These are phyloP conservation scores for Chaetomium sp. DNA, from an alignment of 2,329 filamentous ascomycete genomes.

Conservation along the genomic window DNA sequence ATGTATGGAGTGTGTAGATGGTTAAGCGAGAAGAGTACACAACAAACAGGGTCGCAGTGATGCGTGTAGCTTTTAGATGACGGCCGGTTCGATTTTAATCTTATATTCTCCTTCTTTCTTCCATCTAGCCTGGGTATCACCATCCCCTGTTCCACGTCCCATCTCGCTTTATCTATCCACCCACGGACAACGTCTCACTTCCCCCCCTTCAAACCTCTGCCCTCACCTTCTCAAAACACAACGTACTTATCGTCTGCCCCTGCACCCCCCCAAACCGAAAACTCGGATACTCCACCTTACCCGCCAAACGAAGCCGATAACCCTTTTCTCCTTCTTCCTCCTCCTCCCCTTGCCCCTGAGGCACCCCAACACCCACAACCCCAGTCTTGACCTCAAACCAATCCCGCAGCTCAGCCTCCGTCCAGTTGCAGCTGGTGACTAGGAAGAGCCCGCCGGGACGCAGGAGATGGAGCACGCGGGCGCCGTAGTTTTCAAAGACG, in stretches of 20 bases:
- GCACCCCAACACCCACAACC: too few species aligned
- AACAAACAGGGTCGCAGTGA: too few species aligned
- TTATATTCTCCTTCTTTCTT: too few species aligned
- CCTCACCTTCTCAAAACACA: slow-evolving; percentile 60
- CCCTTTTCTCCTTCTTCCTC: slow-evolving; percentile 22
- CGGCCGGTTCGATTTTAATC: too few species aligned
- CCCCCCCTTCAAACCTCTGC: not conserved
- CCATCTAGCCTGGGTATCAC: too few species aligned
- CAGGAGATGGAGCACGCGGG: slow-evolving; percentile 61
- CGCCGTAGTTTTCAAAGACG: slow-evolving; percentile 68
- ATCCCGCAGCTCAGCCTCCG: slow-evolving; percentile 69
- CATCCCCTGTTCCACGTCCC: too few species aligned
- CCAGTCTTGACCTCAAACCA: slow-evolving; percentile 61
- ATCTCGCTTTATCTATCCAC: too few species aligned
- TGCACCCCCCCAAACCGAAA: slow-evolving; percentile 87
- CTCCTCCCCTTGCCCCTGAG: too few species aligned
- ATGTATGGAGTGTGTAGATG: too few species aligned
- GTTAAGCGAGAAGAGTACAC: too few species aligned
- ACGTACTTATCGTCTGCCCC: slow-evolving; percentile 80
- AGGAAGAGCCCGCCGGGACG: slow-evolving; percentile 66
- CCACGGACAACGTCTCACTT: too few species aligned
- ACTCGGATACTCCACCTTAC: slow-evolving; percentile 70
- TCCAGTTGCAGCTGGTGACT: slow-evolving; percentile 98
- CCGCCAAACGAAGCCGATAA: slow-evolving; percentile 51
- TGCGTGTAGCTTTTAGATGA: too few species aligned